Evolutionary conservation across 129 eudicot genomes (phyloP), one percentile per base, ranked within the genome.

Genomic region (Arctium lappa): DNA sequence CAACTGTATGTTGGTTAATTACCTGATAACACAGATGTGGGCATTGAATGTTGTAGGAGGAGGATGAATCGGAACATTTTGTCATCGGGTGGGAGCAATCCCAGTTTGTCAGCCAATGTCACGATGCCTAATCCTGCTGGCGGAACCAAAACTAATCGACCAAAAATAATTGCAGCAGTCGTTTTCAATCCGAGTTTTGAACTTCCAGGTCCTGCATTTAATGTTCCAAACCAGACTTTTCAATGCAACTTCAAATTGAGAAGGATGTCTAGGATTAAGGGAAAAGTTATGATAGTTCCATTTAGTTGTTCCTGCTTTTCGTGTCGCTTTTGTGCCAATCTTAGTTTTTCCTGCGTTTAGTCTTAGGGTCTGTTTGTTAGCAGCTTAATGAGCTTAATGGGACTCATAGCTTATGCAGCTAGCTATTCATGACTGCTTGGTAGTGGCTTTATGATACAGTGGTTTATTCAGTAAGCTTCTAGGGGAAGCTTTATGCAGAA

Each of bases 1-100:
- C 62, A 72, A 44, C 44, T 38, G 29, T 77, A 62, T 31, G 34
- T n/a, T 27, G 75, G 36, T 32, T 12, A 36, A 46, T 70, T 91
- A 92, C 99, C 99, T 83, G 99, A 88, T 79, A 95, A 97, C 42
- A 95, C 95, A 11, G 99, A 95, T 76, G 99, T 95, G 56, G 99
- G 99, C 99, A 95, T 95, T 15, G 97, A 88, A 87, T 95, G 93
- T 83, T 95, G 99, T 68, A 95, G 92, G 6, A 95, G 97, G 37
- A 95, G 99, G 78, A 95, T 97, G 77, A 95, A 95, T 88, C 89
- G 88, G 84, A 95, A 95, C 99, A 95, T 95, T 80, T 95, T 93
- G 85, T 95, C 97, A 40, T 85, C 95, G 2, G 94, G 83, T 53
- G 99, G 99, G 18, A 95, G 89, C 32, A 93, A 88, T 33, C 99